Evolutionary conservation across 2,329 filamentous ascomycete genomes (phyloP), one percentile per base, ranked within the genome.

Genomic region (Calonectria henricotiae): DNA sequence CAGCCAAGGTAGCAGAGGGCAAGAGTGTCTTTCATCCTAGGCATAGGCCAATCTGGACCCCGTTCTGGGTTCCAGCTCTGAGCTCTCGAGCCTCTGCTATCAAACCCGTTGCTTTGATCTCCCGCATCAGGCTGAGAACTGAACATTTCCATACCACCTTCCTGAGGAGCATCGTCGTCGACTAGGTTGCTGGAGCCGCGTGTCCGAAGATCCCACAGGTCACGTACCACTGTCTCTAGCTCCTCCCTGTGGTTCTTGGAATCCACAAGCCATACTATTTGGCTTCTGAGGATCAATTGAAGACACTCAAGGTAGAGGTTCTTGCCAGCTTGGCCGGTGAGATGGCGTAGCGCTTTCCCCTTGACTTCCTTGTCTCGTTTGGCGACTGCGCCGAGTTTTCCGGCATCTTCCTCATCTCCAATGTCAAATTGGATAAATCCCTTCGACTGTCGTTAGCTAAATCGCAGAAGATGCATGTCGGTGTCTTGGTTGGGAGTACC

Each of bases 201-300:
- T 2, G 87, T 84, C 5, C 94, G 89, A 62, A 98, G 83, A 63
- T 92, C 87, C 96, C 96, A 99, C 15, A 99, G 87, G 79, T 98
- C 95, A 69, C 91, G 90, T 5, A 97, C 90, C 11, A 97, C 86
- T 8, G 85, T 91, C 85, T 97, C 94, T 13, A 98, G 86, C 76
- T 97, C 92, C 5, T 85, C 81, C 1, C 92, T 91, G 58, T 96
- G 87, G 0, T 89, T 88, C 79, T 91, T 91, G 6, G 87, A 84
- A 25, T 89, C 84, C 15, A 97, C 85, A 35, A 98, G 85, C 86
- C 92, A 95, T 78, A 89, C 83, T 17, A 94, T 84, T 84, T 98
- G 96, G 78, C 93, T 94, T 80, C 95, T 91, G 32, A 99, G 84
- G 58, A 98, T 88, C 37, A 98, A 85, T 82, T 98, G 96, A 69